These are phyloP conservation scores for Desmodesmus armatus DNA, from an alignment of 139 green algal genomes.

Conservation along the genomic window DNA sequence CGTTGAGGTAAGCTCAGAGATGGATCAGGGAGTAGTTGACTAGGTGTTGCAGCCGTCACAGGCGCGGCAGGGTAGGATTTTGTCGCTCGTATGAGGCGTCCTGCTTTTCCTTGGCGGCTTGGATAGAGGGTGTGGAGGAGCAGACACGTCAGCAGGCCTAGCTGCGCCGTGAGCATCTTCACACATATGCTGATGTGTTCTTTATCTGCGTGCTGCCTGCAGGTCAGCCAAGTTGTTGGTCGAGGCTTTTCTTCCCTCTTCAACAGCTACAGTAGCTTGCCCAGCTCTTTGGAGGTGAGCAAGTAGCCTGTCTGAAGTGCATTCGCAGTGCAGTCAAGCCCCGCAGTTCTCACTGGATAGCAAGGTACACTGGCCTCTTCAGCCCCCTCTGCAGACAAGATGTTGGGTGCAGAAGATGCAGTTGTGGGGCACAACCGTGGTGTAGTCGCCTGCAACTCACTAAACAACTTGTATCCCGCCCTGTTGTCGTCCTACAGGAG, in stretches of 20 bases:
- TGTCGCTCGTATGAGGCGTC: too few species aligned
- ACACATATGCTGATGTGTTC: not conserved
- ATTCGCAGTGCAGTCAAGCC: too few species aligned
- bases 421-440: too few species aligned
- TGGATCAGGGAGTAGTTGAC: not conserved
- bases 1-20: constrained; percentile 22
- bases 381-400: not conserved
- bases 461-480: not conserved
- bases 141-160: too few species aligned
- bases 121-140: too few species aligned
- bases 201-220: not conserved
- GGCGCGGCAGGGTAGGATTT: not conserved
- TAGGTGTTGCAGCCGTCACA: not conserved
- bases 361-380: too few species aligned
- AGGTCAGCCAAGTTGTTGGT: constrained; percentile 81
- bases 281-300: constrained; percentile 68
- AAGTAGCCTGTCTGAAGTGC: too few species aligned
- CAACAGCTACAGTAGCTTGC: constrained; percentile 62
- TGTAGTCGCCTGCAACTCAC: too few species aligned
- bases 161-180: not conserved
- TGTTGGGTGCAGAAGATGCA: not conserved
- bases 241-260: constrained; percentile 83
- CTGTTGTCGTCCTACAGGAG: constrained; percentile 60
- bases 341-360: too few species aligned
- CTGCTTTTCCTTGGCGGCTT: too few species aligned